Percentiles rank a stretch among this genome's conserved stretches.
Evolutionary conservation across 2,329 filamentous ascomycete species (phyloP).

Genomic region (Nemania sp.): DNA sequence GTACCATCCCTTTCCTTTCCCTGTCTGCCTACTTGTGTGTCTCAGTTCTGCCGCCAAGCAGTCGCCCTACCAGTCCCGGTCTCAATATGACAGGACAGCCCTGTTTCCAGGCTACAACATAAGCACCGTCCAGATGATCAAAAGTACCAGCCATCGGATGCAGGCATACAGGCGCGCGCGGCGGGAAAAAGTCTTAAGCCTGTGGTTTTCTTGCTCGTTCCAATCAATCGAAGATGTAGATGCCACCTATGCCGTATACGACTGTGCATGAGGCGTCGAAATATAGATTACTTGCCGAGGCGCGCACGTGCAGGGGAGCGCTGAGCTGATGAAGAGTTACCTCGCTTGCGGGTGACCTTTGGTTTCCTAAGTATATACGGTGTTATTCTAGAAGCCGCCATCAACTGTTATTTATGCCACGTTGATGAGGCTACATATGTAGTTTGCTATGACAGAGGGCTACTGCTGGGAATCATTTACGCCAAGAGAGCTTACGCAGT

Average conservation of each 20-base stretch:
- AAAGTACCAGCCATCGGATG: not conserved
- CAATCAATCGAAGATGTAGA: not conserved
- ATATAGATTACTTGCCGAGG: not conserved
- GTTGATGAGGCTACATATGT: not conserved
- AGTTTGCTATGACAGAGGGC: not conserved
- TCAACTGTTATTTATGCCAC: not conserved
- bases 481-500: not conserved
- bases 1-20: too few species aligned
- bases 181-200: conserved; percentile 6
- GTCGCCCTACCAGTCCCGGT: too few species aligned
- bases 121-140: not conserved
- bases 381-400: not conserved
- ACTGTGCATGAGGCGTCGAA: not conserved
- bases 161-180: not conserved
- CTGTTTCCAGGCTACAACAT: not conserved
- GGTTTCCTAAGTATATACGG: not conserved
- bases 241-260: not conserved
- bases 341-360: not conserved
- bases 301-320: not conserved
- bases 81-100: not conserved
- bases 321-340: not conserved
- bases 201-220: not conserved
- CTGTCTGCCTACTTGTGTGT: too few species aligned
- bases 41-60: not conserved
- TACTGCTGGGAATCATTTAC: not conserved